phyloP scores from a whole-genome alignment of 768 basidiomycete species.

The Suillus hirtellus region DNA sequence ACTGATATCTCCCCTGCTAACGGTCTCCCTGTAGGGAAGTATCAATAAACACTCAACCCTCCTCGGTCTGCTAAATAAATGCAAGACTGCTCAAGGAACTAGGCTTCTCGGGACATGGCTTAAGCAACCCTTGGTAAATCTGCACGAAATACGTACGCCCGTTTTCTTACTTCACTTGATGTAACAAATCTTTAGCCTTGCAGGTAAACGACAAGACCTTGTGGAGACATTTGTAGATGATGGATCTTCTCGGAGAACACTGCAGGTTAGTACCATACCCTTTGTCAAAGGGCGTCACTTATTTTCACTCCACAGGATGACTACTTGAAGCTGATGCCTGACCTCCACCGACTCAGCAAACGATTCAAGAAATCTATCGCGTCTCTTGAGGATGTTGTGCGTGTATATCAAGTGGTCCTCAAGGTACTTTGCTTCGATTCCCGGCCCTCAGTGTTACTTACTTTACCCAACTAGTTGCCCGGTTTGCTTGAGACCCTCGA shows the following conservation, averaged over 20 bases:
- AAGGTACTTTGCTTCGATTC: constrained; percentile 48
- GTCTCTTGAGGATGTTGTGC: constrained; percentile 90
- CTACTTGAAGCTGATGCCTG: constrained; percentile 88
- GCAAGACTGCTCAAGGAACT: constrained; percentile 94
- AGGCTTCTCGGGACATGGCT: constrained; percentile 88
- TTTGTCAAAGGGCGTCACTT: background rate
- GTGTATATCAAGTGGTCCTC: constrained; percentile 90
- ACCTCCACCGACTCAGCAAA: constrained; percentile 89
- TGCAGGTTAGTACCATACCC: constrained; percentile 56
- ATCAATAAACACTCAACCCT: constrained; percentile 82
- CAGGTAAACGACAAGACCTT: constrained; percentile 84
- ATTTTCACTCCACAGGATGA: constrained; percentile 59
- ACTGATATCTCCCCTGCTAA: constrained; percentile 8
- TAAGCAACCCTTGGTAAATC: constrained; percentile 92
- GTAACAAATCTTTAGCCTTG: background rate
- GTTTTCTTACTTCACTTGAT: constrained; percentile 6
- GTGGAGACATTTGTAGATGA: constrained; percentile 88
- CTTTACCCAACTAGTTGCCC: constrained; percentile 54
- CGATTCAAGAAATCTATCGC: constrained; percentile 85
- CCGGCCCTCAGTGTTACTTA: background rate
- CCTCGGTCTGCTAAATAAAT: constrained; percentile 88
- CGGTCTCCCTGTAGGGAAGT: constrained; percentile 42
- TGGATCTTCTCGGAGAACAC: constrained; percentile 60
- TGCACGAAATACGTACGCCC: constrained; percentile 82
- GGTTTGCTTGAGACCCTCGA: constrained; percentile 71